Conservation (phyloP, 2,329 filamentous ascomycete species). For the Epichloe coenophiala region DNA sequence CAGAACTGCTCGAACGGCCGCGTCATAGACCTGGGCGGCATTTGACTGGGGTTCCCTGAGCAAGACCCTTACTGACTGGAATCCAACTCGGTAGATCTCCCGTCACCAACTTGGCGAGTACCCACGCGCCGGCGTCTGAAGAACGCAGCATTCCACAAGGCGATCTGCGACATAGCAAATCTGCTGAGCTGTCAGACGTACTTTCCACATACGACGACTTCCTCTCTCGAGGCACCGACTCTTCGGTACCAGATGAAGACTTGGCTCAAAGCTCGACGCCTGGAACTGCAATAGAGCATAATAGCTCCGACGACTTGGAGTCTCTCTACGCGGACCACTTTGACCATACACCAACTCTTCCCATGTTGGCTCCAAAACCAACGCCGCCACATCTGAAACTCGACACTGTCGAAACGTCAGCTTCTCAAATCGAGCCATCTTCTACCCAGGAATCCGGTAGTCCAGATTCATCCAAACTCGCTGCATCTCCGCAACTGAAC, state of each 20-base stretch:
- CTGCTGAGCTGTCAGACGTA: conserved; percentile 28
- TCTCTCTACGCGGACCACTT: conserved; percentile 20
- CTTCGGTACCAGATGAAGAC: conserved; percentile 11
- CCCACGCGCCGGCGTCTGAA: conserved; percentile 10
- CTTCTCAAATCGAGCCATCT: conserved; percentile 13
- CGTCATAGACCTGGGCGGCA: background rate
- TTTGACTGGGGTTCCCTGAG: background rate
- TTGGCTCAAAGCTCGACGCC: conserved; percentile 13
- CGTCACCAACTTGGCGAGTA: conserved; percentile 11
- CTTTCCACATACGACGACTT: conserved; percentile 31
- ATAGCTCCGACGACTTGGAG: conserved; percentile 15
- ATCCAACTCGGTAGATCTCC: conserved; percentile 13
- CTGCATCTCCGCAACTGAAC: conserved; percentile 29
- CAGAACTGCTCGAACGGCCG: background rate
- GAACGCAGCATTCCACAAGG: conserved; percentile 26
- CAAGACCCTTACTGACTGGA: conserved; percentile 13
- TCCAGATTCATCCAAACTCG: conserved; percentile 14
- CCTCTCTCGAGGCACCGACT: conserved; percentile 22
- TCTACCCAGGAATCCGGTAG: conserved; percentile 13
- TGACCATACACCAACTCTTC: conserved; percentile 29
- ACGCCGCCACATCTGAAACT: conserved; percentile 40
- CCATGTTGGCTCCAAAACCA: conserved; percentile 35
- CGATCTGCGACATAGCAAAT: conserved; percentile 27
- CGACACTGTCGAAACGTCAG: conserved; percentile 24
- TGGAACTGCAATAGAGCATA: conserved; percentile 13